Percentiles rank a stretch among this genome's conserved stretches.
phyloP scores from a whole-genome alignment of 164 flowering plant species.

The Vitis riparia region DNA sequence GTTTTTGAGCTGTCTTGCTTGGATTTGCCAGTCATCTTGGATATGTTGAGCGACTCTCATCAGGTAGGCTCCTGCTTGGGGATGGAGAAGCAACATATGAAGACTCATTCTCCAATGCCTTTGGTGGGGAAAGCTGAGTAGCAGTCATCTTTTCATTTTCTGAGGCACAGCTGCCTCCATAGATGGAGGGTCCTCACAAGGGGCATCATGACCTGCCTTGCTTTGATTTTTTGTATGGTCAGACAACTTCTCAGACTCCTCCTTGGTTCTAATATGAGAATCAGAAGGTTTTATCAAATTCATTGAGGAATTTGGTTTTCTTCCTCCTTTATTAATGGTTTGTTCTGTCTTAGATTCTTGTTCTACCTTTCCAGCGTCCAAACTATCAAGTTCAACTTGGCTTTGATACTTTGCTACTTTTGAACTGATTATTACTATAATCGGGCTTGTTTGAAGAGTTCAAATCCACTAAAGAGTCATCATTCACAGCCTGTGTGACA shows the following conservation, averaged over 20 bases:
- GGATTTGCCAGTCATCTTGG: slow-evolving; percentile 21
- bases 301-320: slow-evolving; percentile 18
- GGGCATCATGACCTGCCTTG: slow-evolving; percentile 35
- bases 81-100: slow-evolving; percentile 31
- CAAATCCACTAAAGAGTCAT: slow-evolving; percentile 24
- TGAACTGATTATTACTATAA: slow-evolving; percentile 14
- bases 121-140: neutral
- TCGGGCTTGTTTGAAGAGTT: slow-evolving; percentile 29
- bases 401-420: slow-evolving; percentile 12
- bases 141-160: slow-evolving; percentile 23
- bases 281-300: slow-evolving; percentile 36
- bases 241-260: slow-evolving; percentile 26
- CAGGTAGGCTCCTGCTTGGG: slow-evolving; percentile 20
- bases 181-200: slow-evolving; percentile 28
- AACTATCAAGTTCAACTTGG: slow-evolving; percentile 26
- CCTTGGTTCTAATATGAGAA: slow-evolving; percentile 28
- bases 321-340: slow-evolving; percentile 28
- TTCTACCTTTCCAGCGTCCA: slow-evolving; percentile 16
- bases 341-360: slow-evolving; percentile 27
- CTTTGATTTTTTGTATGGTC: slow-evolving; percentile 23
- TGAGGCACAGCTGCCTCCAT: slow-evolving; percentile 27
- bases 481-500: slow-evolving; percentile 22
- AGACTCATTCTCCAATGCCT: slow-evolving; percentile 16
- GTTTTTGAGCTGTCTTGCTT: slow-evolving; percentile 22
- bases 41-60: slow-evolving; percentile 18